Percentiles rank a stretch among this genome's conserved stretches.
Evolutionary conservation across 345 rosid genomes (phyloP).

Genomic region (Hibiscus mutabilis): DNA sequence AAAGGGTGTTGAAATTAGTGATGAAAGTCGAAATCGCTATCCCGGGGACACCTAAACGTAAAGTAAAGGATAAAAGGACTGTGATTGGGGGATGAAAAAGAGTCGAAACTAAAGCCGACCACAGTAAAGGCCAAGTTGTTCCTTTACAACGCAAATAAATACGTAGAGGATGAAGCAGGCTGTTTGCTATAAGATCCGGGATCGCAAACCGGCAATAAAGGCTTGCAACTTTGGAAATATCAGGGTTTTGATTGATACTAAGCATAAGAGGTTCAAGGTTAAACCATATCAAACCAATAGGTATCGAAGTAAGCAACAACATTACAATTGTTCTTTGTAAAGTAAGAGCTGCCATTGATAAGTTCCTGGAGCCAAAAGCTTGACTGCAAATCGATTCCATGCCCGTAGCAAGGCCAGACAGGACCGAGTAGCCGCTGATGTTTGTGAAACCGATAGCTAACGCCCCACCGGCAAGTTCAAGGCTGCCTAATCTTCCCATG

Average conservation of each 20-base stretch:
- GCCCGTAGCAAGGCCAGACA: constrained; percentile 82
- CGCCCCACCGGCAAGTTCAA: constrained; percentile 90
- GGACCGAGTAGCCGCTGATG: constrained; percentile 85
- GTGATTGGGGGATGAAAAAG: constrained; percentile 59
- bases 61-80: constrained; percentile 39
- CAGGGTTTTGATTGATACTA: constrained; percentile 56
- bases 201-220: constrained; percentile 52
- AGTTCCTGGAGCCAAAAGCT: constrained; percentile 71
- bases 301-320: constrained; percentile 55
- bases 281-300: constrained; percentile 60
- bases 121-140: constrained; percentile 76
- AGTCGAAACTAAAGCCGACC: constrained; percentile 59
- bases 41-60: constrained; percentile 59
- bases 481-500: constrained; percentile 83
- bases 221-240: constrained; percentile 60
- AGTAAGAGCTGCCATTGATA: constrained; percentile 37
- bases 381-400: constrained; percentile 95
- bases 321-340: constrained; percentile 57
- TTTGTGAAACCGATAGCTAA: constrained; percentile 88
- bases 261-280: constrained; percentile 67
- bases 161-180: constrained; percentile 75
- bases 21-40: constrained; percentile 62
- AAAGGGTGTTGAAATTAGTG: constrained; percentile 55
- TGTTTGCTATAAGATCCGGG: constrained; percentile 73
- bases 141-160: constrained; percentile 81